These are phyloP conservation scores for Neoarthrinium moseri DNA, from an alignment of 2,329 filamentous ascomycete species.

Conservation along the genomic window DNA sequence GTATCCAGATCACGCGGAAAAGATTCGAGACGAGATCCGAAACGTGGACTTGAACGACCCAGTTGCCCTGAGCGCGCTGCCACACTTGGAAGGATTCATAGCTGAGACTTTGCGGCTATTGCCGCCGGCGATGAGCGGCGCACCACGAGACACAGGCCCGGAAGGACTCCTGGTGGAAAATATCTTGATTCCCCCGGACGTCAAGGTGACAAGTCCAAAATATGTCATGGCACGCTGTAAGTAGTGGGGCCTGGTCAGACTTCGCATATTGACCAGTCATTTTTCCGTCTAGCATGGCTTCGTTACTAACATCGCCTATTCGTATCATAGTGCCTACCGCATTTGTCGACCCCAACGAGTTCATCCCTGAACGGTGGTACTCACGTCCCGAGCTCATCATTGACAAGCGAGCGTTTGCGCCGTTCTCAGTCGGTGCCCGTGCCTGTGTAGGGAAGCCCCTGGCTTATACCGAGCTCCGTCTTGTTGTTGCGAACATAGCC, in stretches of 20 bases:
- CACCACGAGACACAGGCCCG: constrained; percentile 11
- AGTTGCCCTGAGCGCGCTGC: constrained; percentile 7
- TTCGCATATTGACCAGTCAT: too few species aligned
- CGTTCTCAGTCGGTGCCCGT: not conserved
- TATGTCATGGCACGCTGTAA: constrained; percentile 29
- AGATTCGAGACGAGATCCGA: not conserved
- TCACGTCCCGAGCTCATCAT: constrained; percentile 9
- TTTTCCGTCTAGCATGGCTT: too few species aligned
- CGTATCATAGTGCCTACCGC: not conserved
- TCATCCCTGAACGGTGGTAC: constrained; percentile 37
- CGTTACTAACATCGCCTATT: constrained; percentile 22
- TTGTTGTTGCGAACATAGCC: constrained; percentile 12
- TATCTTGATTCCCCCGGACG: constrained; percentile 14
- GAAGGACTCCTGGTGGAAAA: constrained; percentile 13
- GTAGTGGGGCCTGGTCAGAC: not conserved
- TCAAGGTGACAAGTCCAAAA: constrained; percentile 14
- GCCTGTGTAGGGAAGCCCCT: constrained; percentile 16
- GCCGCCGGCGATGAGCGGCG: constrained; percentile 17
- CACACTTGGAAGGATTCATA: constrained; percentile 22
- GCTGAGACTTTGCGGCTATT: constrained; percentile 23
- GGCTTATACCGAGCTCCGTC: constrained; percentile 14
- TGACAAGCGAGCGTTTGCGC: not conserved
- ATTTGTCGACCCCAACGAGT: constrained; percentile 27
- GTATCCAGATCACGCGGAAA: not conserved
- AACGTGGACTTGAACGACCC: not conserved